Evolutionary conservation across 345 rosid genomes (phyloP).

Genomic region (Eucalyptus urophylla): DNA sequence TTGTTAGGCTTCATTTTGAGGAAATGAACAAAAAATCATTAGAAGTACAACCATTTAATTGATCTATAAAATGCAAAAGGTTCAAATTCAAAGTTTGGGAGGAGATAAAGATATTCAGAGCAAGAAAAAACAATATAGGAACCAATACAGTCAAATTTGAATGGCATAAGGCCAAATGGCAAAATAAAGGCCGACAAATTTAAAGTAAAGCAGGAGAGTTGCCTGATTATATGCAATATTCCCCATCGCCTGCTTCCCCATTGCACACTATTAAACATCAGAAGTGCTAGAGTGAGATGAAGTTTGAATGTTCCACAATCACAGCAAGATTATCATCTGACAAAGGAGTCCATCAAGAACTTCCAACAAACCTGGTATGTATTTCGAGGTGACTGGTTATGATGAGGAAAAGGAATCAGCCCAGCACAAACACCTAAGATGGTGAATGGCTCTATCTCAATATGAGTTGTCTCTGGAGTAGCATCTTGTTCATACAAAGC

Average conservation of each 20-base stretch:
- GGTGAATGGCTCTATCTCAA: constrained; percentile 95
- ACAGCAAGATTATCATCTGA: background rate
- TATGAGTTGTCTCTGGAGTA: constrained; percentile 68
- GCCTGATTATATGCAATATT: constrained; percentile 94
- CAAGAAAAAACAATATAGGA: background rate
- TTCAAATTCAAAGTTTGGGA: background rate
- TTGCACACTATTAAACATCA: constrained; percentile 58
- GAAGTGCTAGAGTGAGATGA: background rate
- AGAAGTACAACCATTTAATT: background rate
- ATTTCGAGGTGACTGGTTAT: constrained; percentile 97
- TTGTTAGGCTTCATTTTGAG: background rate
- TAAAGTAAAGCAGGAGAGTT: constrained; percentile 4
- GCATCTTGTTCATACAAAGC: constrained; percentile 84
- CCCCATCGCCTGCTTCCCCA: constrained; percentile 99
- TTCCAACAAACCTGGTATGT: constrained; percentile 66
- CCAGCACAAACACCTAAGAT: constrained; percentile 96
- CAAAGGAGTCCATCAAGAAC: background rate
- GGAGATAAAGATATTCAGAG: background rate
- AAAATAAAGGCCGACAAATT: background rate
- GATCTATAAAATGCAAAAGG: background rate
- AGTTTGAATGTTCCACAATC: background rate
- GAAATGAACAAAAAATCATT: background rate
- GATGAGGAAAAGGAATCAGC: constrained; percentile 93
- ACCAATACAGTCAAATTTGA: background rate
- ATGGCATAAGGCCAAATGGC: background rate